A percentile compares a stretch with the other conserved stretches of the same genome.
phyloP scores from a whole-genome alignment of 1,139 yeast genomes.

The Kurtzmaniella quercitrusa region DNA sequence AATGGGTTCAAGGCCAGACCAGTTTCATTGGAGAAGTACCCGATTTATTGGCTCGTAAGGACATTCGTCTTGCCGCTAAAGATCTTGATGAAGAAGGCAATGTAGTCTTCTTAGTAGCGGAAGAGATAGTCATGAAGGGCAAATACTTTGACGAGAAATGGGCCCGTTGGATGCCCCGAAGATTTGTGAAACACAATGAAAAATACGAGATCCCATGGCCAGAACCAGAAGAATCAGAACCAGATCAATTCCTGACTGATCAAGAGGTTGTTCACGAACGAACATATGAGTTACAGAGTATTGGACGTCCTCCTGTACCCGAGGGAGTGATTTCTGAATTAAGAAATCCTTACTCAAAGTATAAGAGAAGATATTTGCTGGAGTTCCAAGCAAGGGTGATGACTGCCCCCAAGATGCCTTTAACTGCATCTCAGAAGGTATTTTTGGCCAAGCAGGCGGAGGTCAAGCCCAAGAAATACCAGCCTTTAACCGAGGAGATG shows the following conservation, averaged over 20 bases:
- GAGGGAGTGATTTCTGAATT: constrained; percentile 59
- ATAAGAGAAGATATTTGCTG: constrained; percentile 54
- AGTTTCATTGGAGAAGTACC: constrained; percentile 70
- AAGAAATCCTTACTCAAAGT: constrained; percentile 66
- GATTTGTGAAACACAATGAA: constrained; percentile 69
- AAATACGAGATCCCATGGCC: constrained; percentile 88
- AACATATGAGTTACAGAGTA: constrained; percentile 68
- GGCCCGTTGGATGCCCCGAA: constrained; percentile 69
- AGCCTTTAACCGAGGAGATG: constrained; percentile 56
- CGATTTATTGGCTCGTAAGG: constrained; percentile 44
- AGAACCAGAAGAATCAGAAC: constrained; percentile 62
- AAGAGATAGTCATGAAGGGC: constrained; percentile 62
- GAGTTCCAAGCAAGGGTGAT: constrained; percentile 60
- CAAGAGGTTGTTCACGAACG: constrained; percentile 63
- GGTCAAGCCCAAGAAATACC: constrained; percentile 37
- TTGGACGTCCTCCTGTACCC: constrained; percentile 70
- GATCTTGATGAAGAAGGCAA: constrained; percentile 62
- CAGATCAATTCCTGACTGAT: constrained; percentile 55
- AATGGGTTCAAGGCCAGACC: constrained; percentile 71
- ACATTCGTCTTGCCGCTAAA: constrained; percentile 69
- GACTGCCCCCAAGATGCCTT: constrained; percentile 76
- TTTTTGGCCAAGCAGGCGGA: constrained; percentile 55
- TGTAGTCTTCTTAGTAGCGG: constrained; percentile 67
- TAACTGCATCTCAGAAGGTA: constrained; percentile 58
- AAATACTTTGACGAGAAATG: constrained; percentile 71